A percentile compares a stretch with the other conserved stretches of the same genome.
These are phyloP conservation scores for Ceratopteris richardii DNA, from an alignment of 75 land plant species.

Conservation along the genomic window DNA sequence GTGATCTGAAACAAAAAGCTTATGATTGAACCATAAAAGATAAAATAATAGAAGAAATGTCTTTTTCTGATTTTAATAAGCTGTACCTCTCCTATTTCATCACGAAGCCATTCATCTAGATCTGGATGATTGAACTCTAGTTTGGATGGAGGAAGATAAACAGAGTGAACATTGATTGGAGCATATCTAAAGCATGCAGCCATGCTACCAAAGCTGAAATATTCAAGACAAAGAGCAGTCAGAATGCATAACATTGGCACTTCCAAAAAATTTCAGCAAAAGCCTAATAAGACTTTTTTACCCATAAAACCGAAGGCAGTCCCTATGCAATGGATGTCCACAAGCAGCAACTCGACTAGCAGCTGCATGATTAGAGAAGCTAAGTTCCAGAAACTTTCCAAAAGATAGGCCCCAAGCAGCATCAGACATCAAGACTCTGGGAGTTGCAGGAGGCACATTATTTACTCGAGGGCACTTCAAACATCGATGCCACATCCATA, in stretches of 20 bases:
- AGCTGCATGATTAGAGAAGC: constrained; percentile 93
- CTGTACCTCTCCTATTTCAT: constrained; percentile 67
- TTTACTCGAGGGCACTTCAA: constrained; percentile 55
- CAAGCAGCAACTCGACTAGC: constrained; percentile 89
- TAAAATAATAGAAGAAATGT: not conserved
- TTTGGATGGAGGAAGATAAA: constrained; percentile 65
- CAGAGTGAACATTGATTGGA: constrained; percentile 60
- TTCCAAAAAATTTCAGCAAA: not conserved
- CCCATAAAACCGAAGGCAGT: constrained; percentile 96
- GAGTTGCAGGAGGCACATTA: constrained; percentile 75
- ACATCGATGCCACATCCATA: constrained; percentile 99
- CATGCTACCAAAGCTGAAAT: constrained; percentile 78
- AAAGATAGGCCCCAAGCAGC: constrained; percentile 95
- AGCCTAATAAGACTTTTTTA: constrained; percentile 5
- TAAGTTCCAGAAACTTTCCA: constrained; percentile 92
- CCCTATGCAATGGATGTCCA: constrained; percentile 85
- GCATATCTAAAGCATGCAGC: constrained; percentile 87
- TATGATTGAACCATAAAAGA: not conserved
- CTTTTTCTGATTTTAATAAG: too few relatives aligned
- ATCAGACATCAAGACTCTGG: constrained; percentile 86
- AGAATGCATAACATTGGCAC: too few relatives aligned
- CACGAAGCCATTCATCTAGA: constrained; percentile 60
- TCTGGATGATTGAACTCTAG: constrained; percentile 55
- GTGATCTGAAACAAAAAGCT: constrained; percentile 59
- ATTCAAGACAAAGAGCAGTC: too few relatives aligned